Evolutionary conservation across 306 rosid genomes (phyloP), one percentile per base, ranked within the genome.

Genomic region (Sesbania bispinosa): DNA sequence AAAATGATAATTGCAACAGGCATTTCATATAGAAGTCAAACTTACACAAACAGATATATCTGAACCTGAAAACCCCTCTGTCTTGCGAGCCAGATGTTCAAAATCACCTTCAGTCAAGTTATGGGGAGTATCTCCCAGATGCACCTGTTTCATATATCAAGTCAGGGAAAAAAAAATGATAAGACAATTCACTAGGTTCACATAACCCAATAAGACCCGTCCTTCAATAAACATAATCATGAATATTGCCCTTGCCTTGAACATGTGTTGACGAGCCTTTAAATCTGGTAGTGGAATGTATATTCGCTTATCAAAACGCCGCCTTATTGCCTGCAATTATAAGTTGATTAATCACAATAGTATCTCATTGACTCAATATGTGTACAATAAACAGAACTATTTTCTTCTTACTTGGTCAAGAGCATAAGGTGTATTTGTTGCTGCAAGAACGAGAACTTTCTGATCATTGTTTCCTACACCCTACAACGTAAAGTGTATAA

Each of bases 361-460:
- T 23, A 10, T 67, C 69, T 47, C 57, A 42, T 39, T 52, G 27
- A 32, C 24, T 47, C 30, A 41, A 58, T 30, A 48, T 18, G 6
- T 53, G 16, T 62, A 50, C 80, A 58, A 13, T 41, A 53, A 71
- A 39, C 62, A 58, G 8, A 61, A 67, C 47, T 29, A 59, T 7
- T 20, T 79, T 55, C 58, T 33, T 15, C 78, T 83, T 82, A 88
- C 99, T 97, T 95, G 99, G 74, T 95, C 99, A 45, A 95, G 83
- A 62, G 99, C 93, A 69, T 95, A 95, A 7, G 99, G 99, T 41
- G 99, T 95, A 82, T 95, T 95, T 38, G 99, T 95, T 35, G 99
- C 99, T 32, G 99, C 99, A 71, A 95, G 99, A 83, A 95, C 97
- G 9, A 95, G 99, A 85, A 95, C 99, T 78, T 95, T 95, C 78